Evolutionary conservation across 805 yeast species (phyloP), one percentile per base, ranked within the genome.

Genomic region (Sungouiella blattae): DNA sequence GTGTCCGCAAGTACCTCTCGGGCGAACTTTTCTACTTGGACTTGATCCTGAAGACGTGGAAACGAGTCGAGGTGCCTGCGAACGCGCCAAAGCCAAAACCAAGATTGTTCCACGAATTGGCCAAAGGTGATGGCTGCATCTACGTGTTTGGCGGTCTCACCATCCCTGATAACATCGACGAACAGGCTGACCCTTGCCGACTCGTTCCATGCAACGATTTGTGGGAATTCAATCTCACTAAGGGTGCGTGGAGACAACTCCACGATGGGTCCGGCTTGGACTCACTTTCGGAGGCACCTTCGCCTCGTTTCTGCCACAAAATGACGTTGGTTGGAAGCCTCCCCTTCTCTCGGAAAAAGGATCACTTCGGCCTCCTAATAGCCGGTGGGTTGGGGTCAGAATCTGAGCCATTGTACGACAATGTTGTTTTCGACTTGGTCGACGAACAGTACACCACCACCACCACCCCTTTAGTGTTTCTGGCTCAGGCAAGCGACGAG

Each of bases 121-220:
- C 73, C 12, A 72, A 71, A 28, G 57, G 67, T 35, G 73, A 71
- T 23, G 69, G 75, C 30, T 65, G 70, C 28, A 39, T 83, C 2
- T 83, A 73, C 52, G 47, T 82, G 2, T 77, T 72, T 50, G 93
- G 94, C 18, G 94, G 94, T 1, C 52, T 84, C 18, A 55, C 62
- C 0, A 59, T 75, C 6, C 44, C 49, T 2, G 56, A 50, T 4
- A 45, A 35, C 11, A 25, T 23, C 6, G 44, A 36, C 18, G 33
- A 41, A 14, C 9, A 9, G 17, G n/a, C 13, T 7, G 61, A 65
- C 28, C 55, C 57, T 23, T 32, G 28, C 17, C 53, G 55, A 27
- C 50, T 67, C 22, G 52, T 52, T 5, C 76, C 85, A 0, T 53
- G 71, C 5, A 80, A 80, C 47, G 93, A 85, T 46, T 56, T 82